Base-by-base conservation (phyloP, 108 stramenopile species). In the Cylindrotheca fusiformis region DNA sequence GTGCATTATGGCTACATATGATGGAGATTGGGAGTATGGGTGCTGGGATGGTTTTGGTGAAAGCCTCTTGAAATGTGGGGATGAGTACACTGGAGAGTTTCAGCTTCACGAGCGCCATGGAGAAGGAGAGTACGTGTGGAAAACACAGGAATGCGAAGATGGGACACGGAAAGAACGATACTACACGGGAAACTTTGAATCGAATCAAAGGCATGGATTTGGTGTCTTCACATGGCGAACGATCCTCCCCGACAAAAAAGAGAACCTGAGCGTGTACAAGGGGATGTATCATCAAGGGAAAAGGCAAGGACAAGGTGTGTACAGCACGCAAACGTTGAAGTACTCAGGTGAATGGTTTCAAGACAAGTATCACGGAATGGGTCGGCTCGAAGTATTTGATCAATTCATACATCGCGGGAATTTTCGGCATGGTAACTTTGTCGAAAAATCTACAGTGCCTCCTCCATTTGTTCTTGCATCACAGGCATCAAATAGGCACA, bases 301-400 rank as follows among this genome's bases (percentile, higher is more conserved):
- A 25, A 26, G 58, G 20, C 36, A 59, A 3, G 58, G 58, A 6
- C 58, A 59, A 4, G 58, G 58, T 24, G 41, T 44, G 14, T 59
- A 46, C 26, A 36, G 18, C 18, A 28, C 20, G 1, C 14, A 22
- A 14, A 21, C 22, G 22, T n/a, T 59, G 1, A 21, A 36, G 1
- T 59, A 59, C 26, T 31, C 58, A 8, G 58, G 58, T 1, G 41
- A 59, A 2, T 59, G 58, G 58, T 59, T 2, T 44, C 44, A 46
- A 25, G 58, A 30, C 14, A 17, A 45, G 5, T 59, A 59, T 45
- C 58, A 59, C 46, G 58, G 58, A 2, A 31, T 31, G 2, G 58
- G 58, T 46, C 29, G 27, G 14, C 26, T 59, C 23, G 45, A 59
- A 46, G 36, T 41, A 10, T 41, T 41, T 14, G 14, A 41, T 14